phyloP scores from a whole-genome alignment of 2,329 filamentous ascomycete species.

The Pyrenochaeta sp. region DNA sequence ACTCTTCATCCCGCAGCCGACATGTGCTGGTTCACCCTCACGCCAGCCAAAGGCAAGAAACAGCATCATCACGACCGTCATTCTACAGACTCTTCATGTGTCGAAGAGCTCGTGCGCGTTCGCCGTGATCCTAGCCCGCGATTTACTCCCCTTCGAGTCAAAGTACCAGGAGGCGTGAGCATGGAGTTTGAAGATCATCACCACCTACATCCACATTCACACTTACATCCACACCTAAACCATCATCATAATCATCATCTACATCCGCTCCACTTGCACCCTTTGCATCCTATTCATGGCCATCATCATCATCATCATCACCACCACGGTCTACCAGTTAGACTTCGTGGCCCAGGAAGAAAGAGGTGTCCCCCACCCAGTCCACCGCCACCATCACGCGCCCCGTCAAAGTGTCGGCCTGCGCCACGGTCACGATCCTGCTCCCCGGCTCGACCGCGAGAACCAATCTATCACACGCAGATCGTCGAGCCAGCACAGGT shows the following conservation, averaged over 20 bases:
- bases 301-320: slow-evolving; percentile 19
- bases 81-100: slow-evolving; percentile 32
- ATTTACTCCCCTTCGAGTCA: slow-evolving; percentile 31
- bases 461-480: slow-evolving; percentile 40
- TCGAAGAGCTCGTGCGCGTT: slow-evolving; percentile 38
- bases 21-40: slow-evolving; percentile 46
- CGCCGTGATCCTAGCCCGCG: slow-evolving; percentile 27
- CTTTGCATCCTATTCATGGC: slow-evolving; percentile 30
- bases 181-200: slow-evolving; percentile 24
- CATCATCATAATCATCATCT: slow-evolving; percentile 23
- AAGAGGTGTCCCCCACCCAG: slow-evolving; percentile 20
- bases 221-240: slow-evolving; percentile 25
- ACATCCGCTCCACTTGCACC: slow-evolving; percentile 35
- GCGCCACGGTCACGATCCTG: slow-evolving; percentile 6
- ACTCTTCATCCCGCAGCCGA: slow-evolving; percentile 9
- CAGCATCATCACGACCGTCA: slow-evolving; percentile 19
- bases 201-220: slow-evolving; percentile 22
- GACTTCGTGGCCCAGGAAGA: slow-evolving; percentile 29
- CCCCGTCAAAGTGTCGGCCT: slow-evolving; percentile 10
- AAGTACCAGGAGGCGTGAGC: slow-evolving; percentile 25
- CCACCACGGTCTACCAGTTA: slow-evolving; percentile 13
- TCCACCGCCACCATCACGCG: slow-evolving; percentile 24
- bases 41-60: slow-evolving; percentile 29
- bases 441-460: slow-evolving; percentile 15
- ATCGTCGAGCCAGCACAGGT: slow-evolving; percentile 34